A percentile compares a stretch with the other conserved stretches of the same genome.
These are phyloP conservation scores for Xylaria intraflava DNA, from an alignment of 495 filamentous ascomycete species.

Conservation along the genomic window DNA sequence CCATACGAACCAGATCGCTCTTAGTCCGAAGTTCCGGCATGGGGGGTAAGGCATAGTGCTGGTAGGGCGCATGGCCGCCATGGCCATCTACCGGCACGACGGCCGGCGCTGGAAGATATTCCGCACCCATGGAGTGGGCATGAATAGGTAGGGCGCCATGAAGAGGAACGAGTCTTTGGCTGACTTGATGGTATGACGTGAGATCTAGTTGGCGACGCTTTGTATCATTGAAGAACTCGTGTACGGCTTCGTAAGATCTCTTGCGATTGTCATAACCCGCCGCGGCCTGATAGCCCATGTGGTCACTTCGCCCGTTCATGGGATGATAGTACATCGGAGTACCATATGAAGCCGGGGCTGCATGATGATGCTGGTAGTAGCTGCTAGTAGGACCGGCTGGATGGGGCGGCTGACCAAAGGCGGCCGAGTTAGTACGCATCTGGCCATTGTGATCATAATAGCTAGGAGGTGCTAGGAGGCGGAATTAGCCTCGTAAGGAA, in stretches of 20 bases:
- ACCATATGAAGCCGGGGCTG: slow-evolving; percentile 44
- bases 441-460: slow-evolving; percentile 55
- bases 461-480: slow-evolving; percentile 44
- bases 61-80: slow-evolving; percentile 45
- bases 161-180: slow-evolving; percentile 68
- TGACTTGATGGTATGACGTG: slow-evolving; percentile 72
- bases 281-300: slow-evolving; percentile 46
- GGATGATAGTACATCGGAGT: slow-evolving; percentile 61
- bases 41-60: slow-evolving; percentile 71
- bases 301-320: slow-evolving; percentile 45
- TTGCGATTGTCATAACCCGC: slow-evolving; percentile 61
- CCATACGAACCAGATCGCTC: slow-evolving; percentile 83
- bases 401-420: slow-evolving; percentile 44
- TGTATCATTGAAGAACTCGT: slow-evolving; percentile 87
- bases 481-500: slow-evolving; percentile 36
- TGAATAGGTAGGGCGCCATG: slow-evolving; percentile 62
- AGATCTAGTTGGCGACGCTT: slow-evolving; percentile 87
- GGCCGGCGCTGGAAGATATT: slow-evolving; percentile 53
- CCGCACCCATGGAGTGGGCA: slow-evolving; percentile 51
- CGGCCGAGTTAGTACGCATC: slow-evolving; percentile 48
- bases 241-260: slow-evolving; percentile 78
- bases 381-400: slow-evolving; percentile 43
- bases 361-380: slow-evolving; percentile 52
- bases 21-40: slow-evolving; percentile 86
- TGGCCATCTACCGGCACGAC: slow-evolving; percentile 46